phyloP scores from a whole-genome alignment of 1,284 basidiomycete genomes.

The Polyporus tsugae region DNA sequence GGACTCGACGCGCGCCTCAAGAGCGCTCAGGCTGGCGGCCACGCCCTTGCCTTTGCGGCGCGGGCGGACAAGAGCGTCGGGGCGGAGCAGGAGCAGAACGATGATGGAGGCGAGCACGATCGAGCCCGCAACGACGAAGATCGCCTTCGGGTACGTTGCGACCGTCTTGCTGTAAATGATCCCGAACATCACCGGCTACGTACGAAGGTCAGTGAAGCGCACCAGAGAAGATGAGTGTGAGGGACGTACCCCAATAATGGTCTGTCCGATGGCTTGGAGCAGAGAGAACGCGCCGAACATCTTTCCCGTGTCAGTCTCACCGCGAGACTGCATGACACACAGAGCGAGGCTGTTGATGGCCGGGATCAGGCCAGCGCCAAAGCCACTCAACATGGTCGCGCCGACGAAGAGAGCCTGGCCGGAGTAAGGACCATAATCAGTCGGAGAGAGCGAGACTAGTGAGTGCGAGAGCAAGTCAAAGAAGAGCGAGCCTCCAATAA shows the following conservation, averaged over 20 bases:
- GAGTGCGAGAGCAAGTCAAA: conserved; percentile 72
- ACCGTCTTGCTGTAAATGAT: conserved; percentile 73
- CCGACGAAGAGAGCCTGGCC: conserved; percentile 50
- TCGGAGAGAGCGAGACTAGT: conserved; percentile 61
- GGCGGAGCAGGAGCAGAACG: conserved; percentile 60
- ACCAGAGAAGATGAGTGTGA: conserved; percentile 15
- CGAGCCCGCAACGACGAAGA: conserved; percentile 65
- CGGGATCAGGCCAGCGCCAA: conserved; percentile 70
- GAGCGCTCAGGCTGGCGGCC: not conserved
- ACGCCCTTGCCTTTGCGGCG: conserved; percentile 22
- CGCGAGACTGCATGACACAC: conserved; percentile 65
- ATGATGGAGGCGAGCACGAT: conserved; percentile 58
- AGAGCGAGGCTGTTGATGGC: conserved; percentile 76
- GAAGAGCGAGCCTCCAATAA: conserved; percentile 66
- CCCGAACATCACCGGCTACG: conserved; percentile 74
- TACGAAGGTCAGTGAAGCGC: not conserved
- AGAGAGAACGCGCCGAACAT: conserved; percentile 76
- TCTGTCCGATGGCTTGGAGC: conserved; percentile 69
- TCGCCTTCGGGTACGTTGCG: conserved; percentile 67
- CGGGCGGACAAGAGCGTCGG: conserved; percentile 41
- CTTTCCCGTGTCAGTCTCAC: conserved; percentile 52
- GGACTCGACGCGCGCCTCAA: conserved; percentile 36
- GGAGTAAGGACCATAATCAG: conserved; percentile 30
- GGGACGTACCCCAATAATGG: conserved; percentile 70
- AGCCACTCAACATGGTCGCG: conserved; percentile 66